phyloP scores from a whole-genome alignment of 805 yeast species.

The Barnettozyma sp. region DNA sequence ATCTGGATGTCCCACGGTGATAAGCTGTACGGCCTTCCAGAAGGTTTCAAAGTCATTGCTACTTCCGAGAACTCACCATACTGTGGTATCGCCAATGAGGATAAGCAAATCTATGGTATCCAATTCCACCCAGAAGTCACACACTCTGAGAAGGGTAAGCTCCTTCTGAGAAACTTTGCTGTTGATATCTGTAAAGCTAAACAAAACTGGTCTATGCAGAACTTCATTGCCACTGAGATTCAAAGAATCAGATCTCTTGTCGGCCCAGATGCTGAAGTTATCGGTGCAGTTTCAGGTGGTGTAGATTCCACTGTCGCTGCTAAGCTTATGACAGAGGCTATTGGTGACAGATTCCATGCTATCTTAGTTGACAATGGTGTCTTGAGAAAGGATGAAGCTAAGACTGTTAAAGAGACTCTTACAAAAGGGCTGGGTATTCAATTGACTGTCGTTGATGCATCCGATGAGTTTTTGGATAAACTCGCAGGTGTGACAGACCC shows the following conservation, averaged over 20 bases:
- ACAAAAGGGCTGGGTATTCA: constrained; percentile 93
- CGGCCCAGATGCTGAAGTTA: constrained; percentile 97
- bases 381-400: constrained; percentile 91
- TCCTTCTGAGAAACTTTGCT: constrained; percentile 85
- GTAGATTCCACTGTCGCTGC: constrained; percentile 99
- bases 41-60: constrained; percentile 83
- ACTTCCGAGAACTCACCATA: constrained; percentile 90
- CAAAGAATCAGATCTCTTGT: constrained; percentile 84
- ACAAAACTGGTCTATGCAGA: constrained; percentile 96
- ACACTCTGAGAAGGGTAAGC: constrained; percentile 88
- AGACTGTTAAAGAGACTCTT: constrained; percentile 78
- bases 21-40: constrained; percentile 84
- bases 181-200: constrained; percentile 79
- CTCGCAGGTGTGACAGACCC: constrained; percentile 96
- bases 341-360: constrained; percentile 98
- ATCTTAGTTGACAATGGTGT: constrained; percentile 97
- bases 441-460: constrained; percentile 89
- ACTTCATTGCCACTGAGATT: constrained; percentile 95
- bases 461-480: constrained; percentile 79
- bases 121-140: constrained; percentile 99
- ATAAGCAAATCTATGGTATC: constrained; percentile 78
- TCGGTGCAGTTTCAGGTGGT: constrained; percentile 99
- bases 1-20: constrained; percentile 99
- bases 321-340: constrained; percentile 95
- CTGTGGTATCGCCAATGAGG: constrained; percentile 82